Conservation (phyloP, 139 green algal genomes). For the Dunaliella primolecta region DNA sequence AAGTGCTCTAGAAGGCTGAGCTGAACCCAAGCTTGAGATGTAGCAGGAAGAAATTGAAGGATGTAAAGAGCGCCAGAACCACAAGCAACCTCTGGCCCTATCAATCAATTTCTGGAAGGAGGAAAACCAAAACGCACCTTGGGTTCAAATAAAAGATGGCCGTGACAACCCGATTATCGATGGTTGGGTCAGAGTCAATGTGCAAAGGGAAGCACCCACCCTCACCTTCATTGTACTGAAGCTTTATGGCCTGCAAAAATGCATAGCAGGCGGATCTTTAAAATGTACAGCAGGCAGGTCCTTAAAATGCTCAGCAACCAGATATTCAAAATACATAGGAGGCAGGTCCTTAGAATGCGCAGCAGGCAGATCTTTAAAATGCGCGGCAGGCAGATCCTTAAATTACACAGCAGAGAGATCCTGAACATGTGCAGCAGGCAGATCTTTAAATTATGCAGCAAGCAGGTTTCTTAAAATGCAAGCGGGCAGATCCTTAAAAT, state of each 20-base stretch:
- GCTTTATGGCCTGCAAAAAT: slow-evolving; percentile 62
- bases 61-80: background rate
- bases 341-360: background rate
- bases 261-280: background rate
- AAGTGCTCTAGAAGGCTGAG: background rate
- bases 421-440: background rate
- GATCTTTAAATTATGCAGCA: background rate
- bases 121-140: slow-evolving; percentile 12
- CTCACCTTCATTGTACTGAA: slow-evolving; percentile 65
- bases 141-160: slow-evolving; percentile 74
- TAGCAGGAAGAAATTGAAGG: background rate
- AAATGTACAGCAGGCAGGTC: background rate
- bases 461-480: too few species aligned
- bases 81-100: too few species aligned
- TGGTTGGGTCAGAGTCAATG: slow-evolving; percentile 59
- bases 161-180: slow-evolving; percentile 66
- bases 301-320: background rate
- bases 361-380: background rate
- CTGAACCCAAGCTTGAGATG: background rate
- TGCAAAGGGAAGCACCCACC: slow-evolving; percentile 81
- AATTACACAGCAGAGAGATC: background rate
- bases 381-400: background rate
- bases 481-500: too few species aligned
- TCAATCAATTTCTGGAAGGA: too few species aligned
- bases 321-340: background rate